Conservation (phyloP, 2,329 filamentous ascomycete genomes). For the Chalaropsis ovoidea region DNA sequence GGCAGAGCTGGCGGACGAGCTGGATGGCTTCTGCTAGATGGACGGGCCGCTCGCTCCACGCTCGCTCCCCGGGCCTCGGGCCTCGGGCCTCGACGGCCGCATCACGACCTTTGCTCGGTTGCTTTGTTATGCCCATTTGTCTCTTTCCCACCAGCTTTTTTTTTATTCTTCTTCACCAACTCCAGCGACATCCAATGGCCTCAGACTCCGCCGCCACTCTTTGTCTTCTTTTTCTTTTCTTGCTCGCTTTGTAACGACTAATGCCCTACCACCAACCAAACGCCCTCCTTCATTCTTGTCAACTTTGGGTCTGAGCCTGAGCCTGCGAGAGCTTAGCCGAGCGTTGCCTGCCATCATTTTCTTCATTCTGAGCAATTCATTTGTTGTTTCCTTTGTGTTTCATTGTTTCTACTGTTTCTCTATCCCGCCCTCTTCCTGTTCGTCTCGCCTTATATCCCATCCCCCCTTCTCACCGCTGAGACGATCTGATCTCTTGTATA, state of each 20-base stretch:
- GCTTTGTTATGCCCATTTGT: no score
- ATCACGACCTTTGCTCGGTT: no score
- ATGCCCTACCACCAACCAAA: constrained; percentile 9
- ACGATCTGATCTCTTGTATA: background rate
- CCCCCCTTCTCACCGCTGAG: background rate
- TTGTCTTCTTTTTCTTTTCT: background rate
- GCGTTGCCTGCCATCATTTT: background rate
- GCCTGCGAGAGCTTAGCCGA: background rate
- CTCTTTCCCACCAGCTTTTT: no score
- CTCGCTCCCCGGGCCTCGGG: background rate
- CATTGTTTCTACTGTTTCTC: background rate
- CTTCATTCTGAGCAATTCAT: constrained; percentile 6
- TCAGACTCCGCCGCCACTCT: background rate
- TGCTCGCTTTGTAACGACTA: constrained; percentile 14
- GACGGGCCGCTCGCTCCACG: background rate
- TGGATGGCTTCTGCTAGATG: constrained; percentile 11
- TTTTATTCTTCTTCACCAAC: background rate
- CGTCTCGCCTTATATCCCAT: background rate
- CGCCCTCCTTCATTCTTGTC: background rate
- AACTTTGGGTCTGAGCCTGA: background rate
- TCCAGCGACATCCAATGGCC: no score
- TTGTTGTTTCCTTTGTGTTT: background rate
- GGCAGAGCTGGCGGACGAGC: constrained; percentile 43
- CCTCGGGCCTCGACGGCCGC: background rate
- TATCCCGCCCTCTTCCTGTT: background rate